Evolutionary conservation across 116 monocot species (phyloP).

Genomic region (Cymodocea nodosa): DNA sequence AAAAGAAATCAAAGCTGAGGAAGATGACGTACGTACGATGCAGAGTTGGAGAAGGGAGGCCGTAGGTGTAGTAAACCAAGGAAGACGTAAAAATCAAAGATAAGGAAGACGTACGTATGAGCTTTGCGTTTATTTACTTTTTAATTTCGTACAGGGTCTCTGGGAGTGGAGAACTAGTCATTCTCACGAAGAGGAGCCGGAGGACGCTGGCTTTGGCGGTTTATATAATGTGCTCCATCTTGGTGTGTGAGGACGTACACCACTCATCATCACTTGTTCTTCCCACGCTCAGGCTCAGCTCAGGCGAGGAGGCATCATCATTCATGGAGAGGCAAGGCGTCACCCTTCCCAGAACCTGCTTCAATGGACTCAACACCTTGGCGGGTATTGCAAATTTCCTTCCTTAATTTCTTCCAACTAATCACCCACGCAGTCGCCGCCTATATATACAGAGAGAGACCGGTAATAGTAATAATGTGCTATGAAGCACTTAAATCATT

Average conservation of each 20-base stretch:
- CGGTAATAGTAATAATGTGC: too few relatives aligned
- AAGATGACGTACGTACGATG: background rate
- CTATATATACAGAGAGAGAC: too few relatives aligned
- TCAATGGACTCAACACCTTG: conserved; percentile 84
- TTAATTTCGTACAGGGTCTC: background rate
- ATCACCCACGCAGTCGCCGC: too few relatives aligned
- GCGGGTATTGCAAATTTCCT: conserved; percentile 21
- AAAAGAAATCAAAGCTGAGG: background rate
- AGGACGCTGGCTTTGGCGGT: background rate
- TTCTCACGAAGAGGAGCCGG: background rate
- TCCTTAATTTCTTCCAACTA: too few relatives aligned
- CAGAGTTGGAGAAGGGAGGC: background rate
- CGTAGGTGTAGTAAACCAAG: too few relatives aligned
- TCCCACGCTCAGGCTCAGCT: background rate
- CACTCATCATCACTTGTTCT: background rate
- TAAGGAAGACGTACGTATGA: too few relatives aligned
- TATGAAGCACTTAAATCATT: too few relatives aligned
- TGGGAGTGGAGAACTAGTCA: conserved; percentile 1
- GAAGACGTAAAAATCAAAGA: too few relatives aligned
- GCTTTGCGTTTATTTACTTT: background rate
- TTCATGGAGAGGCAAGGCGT: conserved; percentile 22
- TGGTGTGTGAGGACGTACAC: background rate
- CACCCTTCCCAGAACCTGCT: conserved; percentile 49
- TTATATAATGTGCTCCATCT: conserved; percentile 1
- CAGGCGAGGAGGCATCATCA: too few relatives aligned